phyloP scores from a whole-genome alignment of 495 filamentous ascomycete species.

The Rusavskia elegans region DNA sequence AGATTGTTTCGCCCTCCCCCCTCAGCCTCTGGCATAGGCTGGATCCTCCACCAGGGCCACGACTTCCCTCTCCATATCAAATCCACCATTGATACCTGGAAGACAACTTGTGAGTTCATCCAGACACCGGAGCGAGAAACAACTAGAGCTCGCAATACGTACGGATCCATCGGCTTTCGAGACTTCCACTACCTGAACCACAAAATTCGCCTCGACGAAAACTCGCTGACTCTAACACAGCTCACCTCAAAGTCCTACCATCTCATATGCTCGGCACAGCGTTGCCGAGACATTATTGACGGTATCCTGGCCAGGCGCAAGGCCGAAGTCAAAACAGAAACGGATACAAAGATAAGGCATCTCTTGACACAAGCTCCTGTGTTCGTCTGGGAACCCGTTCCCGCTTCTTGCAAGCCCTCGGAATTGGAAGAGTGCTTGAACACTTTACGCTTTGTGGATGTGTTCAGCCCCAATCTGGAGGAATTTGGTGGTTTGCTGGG shows the following conservation, averaged over 20 bases:
- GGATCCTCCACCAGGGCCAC: conserved; percentile 78
- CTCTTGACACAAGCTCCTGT: conserved; percentile 31
- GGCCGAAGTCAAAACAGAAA: background rate
- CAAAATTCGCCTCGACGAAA: conserved; percentile 59
- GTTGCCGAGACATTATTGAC: conserved; percentile 60
- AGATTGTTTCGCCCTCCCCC: conserved; percentile 63
- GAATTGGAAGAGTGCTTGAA: conserved; percentile 59
- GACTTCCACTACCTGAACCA: conserved; percentile 80
- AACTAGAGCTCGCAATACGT: conserved; percentile 85
- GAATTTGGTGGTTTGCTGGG: conserved; percentile 66
- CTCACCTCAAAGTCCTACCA: conserved; percentile 66
- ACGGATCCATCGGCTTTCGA: conserved; percentile 42
- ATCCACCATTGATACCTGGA: conserved; percentile 48
- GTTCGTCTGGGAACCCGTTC: conserved; percentile 91
- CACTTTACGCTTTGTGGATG: conserved; percentile 56
- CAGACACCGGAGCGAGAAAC: conserved; percentile 52
- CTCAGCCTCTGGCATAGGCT: conserved; percentile 45
- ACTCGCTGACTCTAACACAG: conserved; percentile 38
- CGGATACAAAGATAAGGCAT: background rate
- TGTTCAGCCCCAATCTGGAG: conserved; percentile 76
- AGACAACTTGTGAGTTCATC: conserved; percentile 54
- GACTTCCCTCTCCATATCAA: conserved; percentile 65
- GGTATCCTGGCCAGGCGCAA: conserved; percentile 38
- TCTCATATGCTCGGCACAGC: conserved; percentile 63
- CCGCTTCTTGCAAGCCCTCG: conserved; percentile 65